Evolutionary conservation across 768 basidiomycete species (phyloP).

Genomic region (Postia placenta): DNA sequence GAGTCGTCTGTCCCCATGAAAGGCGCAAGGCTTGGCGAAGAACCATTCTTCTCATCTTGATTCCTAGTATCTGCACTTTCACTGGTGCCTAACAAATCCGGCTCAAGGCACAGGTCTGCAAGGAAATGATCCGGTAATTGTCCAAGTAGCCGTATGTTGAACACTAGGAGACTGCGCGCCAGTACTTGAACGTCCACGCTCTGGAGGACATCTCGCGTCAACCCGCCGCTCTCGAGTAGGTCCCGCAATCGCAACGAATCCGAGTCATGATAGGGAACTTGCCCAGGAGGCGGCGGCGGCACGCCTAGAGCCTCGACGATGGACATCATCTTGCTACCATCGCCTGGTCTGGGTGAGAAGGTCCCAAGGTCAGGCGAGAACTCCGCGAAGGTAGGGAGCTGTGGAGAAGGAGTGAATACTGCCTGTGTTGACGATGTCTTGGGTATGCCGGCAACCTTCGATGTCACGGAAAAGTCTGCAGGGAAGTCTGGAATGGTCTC

Average conservation of each 20-base stretch:
- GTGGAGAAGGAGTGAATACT: constrained; percentile 44
- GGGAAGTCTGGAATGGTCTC: constrained; percentile 42
- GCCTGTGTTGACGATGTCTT: constrained; percentile 48
- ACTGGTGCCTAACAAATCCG: constrained; percentile 18
- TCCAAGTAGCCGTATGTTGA: constrained; percentile 46
- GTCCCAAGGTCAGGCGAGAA: constrained; percentile 21
- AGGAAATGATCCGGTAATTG: constrained; percentile 48
- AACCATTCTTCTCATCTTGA: neutral
- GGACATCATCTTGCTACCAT: constrained; percentile 20
- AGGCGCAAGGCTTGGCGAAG: constrained; percentile 16
- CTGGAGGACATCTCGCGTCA: constrained; percentile 62
- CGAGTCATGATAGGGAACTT: neutral
- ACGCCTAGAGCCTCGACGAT: constrained; percentile 20
- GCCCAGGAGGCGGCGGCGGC: constrained; percentile 10
- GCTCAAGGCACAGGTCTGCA: constrained; percentile 35
- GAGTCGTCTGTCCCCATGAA: constrained; percentile 65
- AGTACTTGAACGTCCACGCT: constrained; percentile 55
- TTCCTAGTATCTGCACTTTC: neutral
- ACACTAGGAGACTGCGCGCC: constrained; percentile 56
- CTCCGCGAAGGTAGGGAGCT: constrained; percentile 15
- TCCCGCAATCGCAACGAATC: constrained; percentile 33
- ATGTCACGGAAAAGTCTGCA: constrained; percentile 9
- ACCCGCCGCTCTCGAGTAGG: constrained; percentile 55
- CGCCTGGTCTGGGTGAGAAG: constrained; percentile 25
- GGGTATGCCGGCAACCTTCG: constrained; percentile 27